Percentiles rank a stretch among this genome's conserved stretches.
Evolutionary conservation across 2,329 filamentous ascomycete genomes (phyloP).

Genomic region (Teratosphaeria zuluensis): DNA sequence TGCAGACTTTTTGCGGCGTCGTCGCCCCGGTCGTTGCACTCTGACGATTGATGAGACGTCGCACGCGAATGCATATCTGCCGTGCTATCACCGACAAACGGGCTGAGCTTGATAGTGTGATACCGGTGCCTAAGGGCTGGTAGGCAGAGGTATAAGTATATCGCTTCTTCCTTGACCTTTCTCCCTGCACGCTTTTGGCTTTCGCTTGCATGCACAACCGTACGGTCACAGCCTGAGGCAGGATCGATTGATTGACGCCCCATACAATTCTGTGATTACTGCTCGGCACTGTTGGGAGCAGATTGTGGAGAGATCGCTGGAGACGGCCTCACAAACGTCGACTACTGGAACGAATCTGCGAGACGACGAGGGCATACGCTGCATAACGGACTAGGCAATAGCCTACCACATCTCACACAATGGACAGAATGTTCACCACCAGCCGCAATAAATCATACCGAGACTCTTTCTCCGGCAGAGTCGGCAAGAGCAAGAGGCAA

Average conservation of each 20-base stretch:
- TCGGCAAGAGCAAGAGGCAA: constrained; percentile 26
- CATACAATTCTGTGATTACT: too few relatives aligned
- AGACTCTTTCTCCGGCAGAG: constrained; percentile 25
- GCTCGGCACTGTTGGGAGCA: neutral
- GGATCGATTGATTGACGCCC: neutral
- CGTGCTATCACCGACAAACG: neutral
- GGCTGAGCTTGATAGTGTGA: neutral
- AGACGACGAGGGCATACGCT: neutral
- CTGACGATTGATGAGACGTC: neutral
- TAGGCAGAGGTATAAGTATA: constrained; percentile 1
- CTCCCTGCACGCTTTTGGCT: neutral
- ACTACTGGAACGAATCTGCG: too few relatives aligned
- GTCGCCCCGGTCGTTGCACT: neutral
- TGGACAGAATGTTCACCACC: constrained; percentile 18
- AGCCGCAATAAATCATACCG: constrained; percentile 23
- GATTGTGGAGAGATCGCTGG: neutral
- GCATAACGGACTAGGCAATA: neutral
- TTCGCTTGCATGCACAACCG: neutral
- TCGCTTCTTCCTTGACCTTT: neutral
- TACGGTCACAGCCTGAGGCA: neutral
- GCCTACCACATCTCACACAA: neutral
- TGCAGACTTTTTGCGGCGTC: neutral
- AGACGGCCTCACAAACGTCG: too few relatives aligned
- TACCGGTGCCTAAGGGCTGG: neutral
- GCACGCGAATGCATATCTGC: neutral